Evolutionary conservation across 23 red algal genomes (phyloP), one percentile per base, ranked within the genome.

Genomic region (Gracilaria caudata): DNA sequence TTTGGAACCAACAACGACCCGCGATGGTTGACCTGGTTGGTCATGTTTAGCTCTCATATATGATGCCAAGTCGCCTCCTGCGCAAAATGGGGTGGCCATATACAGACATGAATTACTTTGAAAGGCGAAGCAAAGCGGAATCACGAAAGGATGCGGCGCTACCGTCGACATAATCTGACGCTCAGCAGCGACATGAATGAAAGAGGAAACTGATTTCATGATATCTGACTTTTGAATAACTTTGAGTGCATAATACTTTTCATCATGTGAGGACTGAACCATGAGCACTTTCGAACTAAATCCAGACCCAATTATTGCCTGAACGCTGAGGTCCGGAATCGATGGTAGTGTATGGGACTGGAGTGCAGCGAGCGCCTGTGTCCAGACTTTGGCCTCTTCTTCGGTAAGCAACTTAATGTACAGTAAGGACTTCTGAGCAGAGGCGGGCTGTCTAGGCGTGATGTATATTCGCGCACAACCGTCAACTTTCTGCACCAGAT

Each of bases 121-220:
- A 66, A 98, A 98, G 1, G 91, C 90, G 59, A 91, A 98, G 20
- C 73, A 71, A 44, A 98, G 76, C 29, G 77, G 71, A 38, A 98
- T 21, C 23, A 98, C 71, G 57, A 94, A 98, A 17, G 95, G 95
- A 71, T 98, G 95, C 13, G 39, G 66, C 23, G 45, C 55, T 20
- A 78, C 57, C 2, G 78, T 60, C 21, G 90, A 80, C 86, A 98
- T 80, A 17, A 90, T 54, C n/a, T 77, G 51, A 30, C 95, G 90
- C 56, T 98, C 95, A 49, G 83, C 74, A 54, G 86, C 80, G 11
- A 92, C 90, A 57, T 94, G 86, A 35, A 30, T 68, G 60, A 90
- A 73, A 36, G 81, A 26, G 28, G 78, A 70, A 58, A 53, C 45
- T 11, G 73, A 76, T 44, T 82, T 77, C 36, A 92, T 66, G n/a